Conservation (phyloP, 2,329 filamentous ascomycete species). For the Colletotrichum tropicale region DNA sequence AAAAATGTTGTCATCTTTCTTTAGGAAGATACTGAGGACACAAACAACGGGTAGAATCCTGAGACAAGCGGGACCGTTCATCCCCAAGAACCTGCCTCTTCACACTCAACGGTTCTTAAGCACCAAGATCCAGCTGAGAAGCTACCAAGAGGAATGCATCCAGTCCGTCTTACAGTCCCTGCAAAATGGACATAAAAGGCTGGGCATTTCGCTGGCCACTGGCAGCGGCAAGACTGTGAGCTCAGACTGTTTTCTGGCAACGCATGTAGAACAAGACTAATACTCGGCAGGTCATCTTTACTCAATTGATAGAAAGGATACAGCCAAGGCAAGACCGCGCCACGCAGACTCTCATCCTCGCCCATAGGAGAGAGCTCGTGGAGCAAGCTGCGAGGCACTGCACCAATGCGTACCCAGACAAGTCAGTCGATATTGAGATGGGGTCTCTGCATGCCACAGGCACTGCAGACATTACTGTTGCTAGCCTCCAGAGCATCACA, state of each 20-base stretch:
- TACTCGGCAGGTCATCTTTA: constrained; percentile 80
- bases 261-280: background rate
- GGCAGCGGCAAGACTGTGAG: constrained; percentile 84
- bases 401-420: constrained; percentile 76
- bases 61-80: background rate
- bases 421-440: constrained; percentile 91
- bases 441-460: constrained; percentile 78
- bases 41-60: background rate
- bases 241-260: constrained; percentile 3
- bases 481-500: constrained; percentile 84
- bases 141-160: constrained; percentile 93
- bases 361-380: constrained; percentile 90
- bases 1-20: background rate
- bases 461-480: constrained; percentile 88
- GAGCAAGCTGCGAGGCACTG: constrained; percentile 94
- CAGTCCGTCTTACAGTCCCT: constrained; percentile 76
- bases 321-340: constrained; percentile 58
- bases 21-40: background rate
- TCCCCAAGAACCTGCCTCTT: background rate
- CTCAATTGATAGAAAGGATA: constrained; percentile 86
- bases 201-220: constrained; percentile 87
- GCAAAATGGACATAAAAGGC: constrained; percentile 72
- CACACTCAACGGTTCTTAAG: background rate
- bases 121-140: constrained; percentile 65
- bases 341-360: constrained; percentile 85